Percentiles rank a stretch among this genome's conserved stretches.
Conservation (phyloP, 2,329 filamentous ascomycete genomes). For the Neophaeococcomyces aloes region DNA sequence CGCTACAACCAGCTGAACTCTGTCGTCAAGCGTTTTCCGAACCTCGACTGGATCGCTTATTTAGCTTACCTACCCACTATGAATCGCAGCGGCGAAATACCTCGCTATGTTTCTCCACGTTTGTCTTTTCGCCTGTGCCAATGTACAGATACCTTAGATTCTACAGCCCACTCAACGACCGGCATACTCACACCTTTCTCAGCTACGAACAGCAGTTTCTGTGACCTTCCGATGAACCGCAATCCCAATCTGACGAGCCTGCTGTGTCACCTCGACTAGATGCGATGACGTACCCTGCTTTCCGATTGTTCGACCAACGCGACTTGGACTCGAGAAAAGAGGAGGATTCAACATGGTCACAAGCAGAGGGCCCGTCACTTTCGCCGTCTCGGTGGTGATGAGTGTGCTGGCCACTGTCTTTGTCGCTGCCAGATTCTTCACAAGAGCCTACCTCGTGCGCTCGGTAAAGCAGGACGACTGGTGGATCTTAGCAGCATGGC, state of each 20-base stretch:
- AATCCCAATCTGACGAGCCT: neutral
- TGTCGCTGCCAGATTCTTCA: conserved; percentile 62
- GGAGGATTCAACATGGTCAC: conserved; percentile 13
- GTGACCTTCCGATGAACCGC: no score
- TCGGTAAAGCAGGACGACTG: conserved; percentile 67
- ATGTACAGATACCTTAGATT: neutral
- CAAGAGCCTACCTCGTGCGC: conserved; percentile 61
- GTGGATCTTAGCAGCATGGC: conserved; percentile 70
- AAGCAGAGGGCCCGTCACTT: conserved; percentile 28
- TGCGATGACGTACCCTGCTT: neutral
- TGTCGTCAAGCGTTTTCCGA: neutral
- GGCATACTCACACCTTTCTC: no score
- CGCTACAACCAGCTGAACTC: neutral
- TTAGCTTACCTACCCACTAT: no score
- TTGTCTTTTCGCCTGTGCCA: no score
- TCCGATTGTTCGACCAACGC: neutral
- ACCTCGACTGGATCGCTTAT: no score
- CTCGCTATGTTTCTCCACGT: no score
- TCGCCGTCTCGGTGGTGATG: conserved; percentile 34
- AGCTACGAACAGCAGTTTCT: no score
- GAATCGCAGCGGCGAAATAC: no score
- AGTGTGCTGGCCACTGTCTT: conserved; percentile 62
- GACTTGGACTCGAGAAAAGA: neutral
- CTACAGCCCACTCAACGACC: neutral
- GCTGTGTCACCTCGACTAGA: neutral